Conservation (phyloP, 371 early-diverging fungal genomes). For the Mortierella sp. region DNA sequence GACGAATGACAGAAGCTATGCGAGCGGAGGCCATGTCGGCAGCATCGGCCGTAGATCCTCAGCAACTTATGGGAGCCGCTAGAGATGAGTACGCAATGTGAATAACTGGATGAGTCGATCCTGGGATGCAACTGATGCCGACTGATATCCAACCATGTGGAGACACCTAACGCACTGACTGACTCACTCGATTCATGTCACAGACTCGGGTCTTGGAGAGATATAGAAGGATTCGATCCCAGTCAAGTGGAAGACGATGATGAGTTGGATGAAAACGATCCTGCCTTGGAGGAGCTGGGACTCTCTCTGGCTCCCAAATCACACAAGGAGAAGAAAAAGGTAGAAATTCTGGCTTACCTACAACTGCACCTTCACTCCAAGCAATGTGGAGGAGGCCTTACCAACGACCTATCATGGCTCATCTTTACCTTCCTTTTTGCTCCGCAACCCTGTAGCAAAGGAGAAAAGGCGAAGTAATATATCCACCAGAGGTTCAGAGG, state of each 20-base stretch:
- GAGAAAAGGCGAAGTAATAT: slow-evolving; percentile 27
- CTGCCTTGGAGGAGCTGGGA: slow-evolving; percentile 48
- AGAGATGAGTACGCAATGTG: slow-evolving; percentile 13
- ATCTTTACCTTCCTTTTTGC: no score
- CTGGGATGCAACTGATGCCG: no score
- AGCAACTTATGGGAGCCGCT: slow-evolving; percentile 20
- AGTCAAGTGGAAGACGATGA: slow-evolving; percentile 33
- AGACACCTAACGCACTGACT: background rate
- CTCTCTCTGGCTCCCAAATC: slow-evolving; percentile 36
- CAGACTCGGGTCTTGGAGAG: slow-evolving; percentile 17
- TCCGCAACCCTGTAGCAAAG: slow-evolving; percentile 20
- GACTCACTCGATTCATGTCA: background rate
- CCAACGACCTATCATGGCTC: no score
- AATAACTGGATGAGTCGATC: background rate
- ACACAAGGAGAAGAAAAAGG: slow-evolving; percentile 35
- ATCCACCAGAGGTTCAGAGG: slow-evolving; percentile 65
- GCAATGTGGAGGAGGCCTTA: no score
- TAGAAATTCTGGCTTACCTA: background rate
- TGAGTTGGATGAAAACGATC: slow-evolving; percentile 39
- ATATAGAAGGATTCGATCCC: slow-evolving; percentile 16
- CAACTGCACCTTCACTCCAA: no score
- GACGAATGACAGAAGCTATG: slow-evolving; percentile 6
- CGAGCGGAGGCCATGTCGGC: slow-evolving; percentile 18
- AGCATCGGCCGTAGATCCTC: slow-evolving; percentile 30
- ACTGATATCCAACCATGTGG: background rate